Evolutionary conservation across 345 rosid genomes (phyloP).

Genomic region (Alliaria petiolata): DNA sequence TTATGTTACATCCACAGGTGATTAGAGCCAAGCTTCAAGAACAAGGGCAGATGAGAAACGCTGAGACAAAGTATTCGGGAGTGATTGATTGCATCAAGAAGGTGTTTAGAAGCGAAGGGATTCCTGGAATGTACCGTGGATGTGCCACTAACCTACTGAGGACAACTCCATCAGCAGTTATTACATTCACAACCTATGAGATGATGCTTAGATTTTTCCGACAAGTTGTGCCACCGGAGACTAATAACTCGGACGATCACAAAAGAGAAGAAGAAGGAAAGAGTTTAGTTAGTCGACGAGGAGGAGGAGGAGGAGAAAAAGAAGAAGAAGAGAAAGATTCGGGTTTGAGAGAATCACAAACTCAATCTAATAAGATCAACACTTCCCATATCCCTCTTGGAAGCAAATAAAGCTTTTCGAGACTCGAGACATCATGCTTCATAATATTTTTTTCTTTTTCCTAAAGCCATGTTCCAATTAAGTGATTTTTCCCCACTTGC

Average conservation of each 20-base stretch:
- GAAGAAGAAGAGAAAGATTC: constrained; percentile 24
- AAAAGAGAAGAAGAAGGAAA: constrained; percentile 15
- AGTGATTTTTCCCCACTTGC: constrained; percentile 12
- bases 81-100: constrained; percentile 74
- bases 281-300: constrained; percentile 23
- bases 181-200: constrained; percentile 81
- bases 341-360: constrained; percentile 27
- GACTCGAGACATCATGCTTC: constrained; percentile 12
- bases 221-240: constrained; percentile 41
- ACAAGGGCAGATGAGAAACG: constrained; percentile 67
- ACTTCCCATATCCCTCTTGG: constrained; percentile 31
- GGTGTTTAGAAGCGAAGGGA: constrained; percentile 64
- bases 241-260: constrained; percentile 1
- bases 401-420: constrained; percentile 22
- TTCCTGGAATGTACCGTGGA: constrained; percentile 79
- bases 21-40: constrained; percentile 94
- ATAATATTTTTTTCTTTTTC: constrained; percentile 6
- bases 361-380: constrained; percentile 24
- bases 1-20: constrained; percentile 45
- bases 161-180: constrained; percentile 86
- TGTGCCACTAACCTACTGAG: constrained; percentile 73
- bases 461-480: constrained; percentile 4
- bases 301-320: too few species aligned
- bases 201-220: constrained; percentile 58
- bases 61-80: constrained; percentile 50